These are phyloP conservation scores for Gossypium anomalum DNA, from an alignment of 345 rosid genomes.

Conservation along the genomic window DNA sequence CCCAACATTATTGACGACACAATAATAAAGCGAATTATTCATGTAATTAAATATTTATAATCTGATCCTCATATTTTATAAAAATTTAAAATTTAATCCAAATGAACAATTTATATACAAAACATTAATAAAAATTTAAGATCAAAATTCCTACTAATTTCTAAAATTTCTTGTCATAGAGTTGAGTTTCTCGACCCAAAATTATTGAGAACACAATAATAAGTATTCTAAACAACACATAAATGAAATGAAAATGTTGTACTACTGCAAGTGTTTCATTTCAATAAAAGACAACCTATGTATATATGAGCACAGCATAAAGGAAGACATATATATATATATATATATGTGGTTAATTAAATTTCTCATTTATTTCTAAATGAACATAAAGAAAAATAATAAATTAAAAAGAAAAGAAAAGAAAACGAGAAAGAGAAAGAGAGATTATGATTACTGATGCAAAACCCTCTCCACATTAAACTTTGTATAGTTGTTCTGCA, in stretches of 20 bases:
- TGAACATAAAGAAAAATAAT: neutral
- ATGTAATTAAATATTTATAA: too few species aligned
- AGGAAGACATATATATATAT: neutral
- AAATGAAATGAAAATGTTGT: neutral
- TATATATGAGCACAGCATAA: neutral
- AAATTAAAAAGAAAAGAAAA: neutral
- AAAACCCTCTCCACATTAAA: neutral
- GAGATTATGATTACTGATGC: conserved; percentile 5
- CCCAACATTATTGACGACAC: too few species aligned
- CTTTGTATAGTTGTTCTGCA: neutral
- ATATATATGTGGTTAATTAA: neutral
- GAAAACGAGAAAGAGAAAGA: neutral
- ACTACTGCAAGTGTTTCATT: too few species aligned
- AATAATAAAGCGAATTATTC: too few species aligned
- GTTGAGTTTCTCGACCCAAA: neutral
- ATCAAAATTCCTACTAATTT: too few species aligned
- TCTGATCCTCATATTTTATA: too few species aligned
- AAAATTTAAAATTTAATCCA: too few species aligned
- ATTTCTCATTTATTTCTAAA: conserved; percentile 19
- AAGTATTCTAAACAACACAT: neutral
- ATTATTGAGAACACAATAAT: neutral
- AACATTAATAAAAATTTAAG: too few species aligned
- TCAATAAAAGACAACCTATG: too few species aligned
- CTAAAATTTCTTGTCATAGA: neutral
- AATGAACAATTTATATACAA: too few species aligned